Base-by-base conservation (phyloP, 2,329 filamentous ascomycete species). In the Alternaria hordeiaustralica region DNA sequence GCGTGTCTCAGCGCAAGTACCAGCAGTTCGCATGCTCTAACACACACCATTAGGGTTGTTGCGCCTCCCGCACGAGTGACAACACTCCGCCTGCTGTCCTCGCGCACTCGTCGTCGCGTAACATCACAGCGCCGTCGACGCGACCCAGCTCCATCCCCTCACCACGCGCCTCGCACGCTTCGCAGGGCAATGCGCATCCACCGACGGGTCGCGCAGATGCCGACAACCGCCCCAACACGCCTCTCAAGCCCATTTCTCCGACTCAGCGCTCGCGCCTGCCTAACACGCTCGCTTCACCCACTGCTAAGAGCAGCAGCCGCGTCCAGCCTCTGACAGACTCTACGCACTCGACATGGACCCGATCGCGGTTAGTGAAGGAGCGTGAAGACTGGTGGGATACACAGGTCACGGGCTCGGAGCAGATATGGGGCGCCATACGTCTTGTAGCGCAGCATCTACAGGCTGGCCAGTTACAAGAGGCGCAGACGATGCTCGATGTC, bases 381-480 rank as follows among this genome's bases (percentile, higher is more conserved):
- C 87, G 95, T 53, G 82, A 82, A 53, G 93, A 93, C 65, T 97
- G 96, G 84, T 98, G 97, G 80, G 94, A 97, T 65, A 97, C 94
- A 2, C 85, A 93, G 50, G 92, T 96, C 15, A 92, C 91, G 0
- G 93, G 93, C 3, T 86, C 88, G 5, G 74, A 86, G 5, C 92
- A 97, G 79, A 87, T 96, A 25, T 98, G 95, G 95, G 88, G 88
- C 70, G 90, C 92, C 0, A 79, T 97, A 13, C 86, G 86, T 49
- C 83, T 88, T 1, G 91, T 90, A 0, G 84, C 93, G 18, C 87
- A 91, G 64, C 82, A 92, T 7, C 78, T 97, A 65, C 90, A 90
- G 82, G 71, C 75, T 0, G 84, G 82, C 0, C 76, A 82, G 28
- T 69, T 84, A 41, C 76, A 74, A 33, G 79, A 81, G 50, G 94